These are phyloP conservation scores for Anethum foeniculum DNA, from an alignment of 140 eudicot species.

Conservation along the genomic window DNA sequence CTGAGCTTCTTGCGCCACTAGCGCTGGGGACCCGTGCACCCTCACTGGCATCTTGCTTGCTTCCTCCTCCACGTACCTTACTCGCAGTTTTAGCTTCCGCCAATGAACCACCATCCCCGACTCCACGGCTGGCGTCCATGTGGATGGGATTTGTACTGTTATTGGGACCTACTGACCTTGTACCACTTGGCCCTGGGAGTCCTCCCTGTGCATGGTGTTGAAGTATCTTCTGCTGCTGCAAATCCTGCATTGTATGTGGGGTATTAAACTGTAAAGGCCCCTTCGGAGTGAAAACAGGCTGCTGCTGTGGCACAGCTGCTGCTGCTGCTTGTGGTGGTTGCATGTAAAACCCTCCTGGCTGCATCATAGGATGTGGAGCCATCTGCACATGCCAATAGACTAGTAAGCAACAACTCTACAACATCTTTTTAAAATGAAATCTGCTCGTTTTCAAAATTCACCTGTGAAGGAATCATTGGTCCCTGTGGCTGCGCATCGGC, in stretches of 20 bases:
- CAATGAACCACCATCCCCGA: conserved; percentile 30
- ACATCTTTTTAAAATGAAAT: neutral
- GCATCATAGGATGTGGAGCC: conserved; percentile 67
- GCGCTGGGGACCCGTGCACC: conserved; percentile 31
- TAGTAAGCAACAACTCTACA: neutral
- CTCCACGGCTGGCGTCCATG: conserved; percentile 26
- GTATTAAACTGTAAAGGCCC: conserved; percentile 41
- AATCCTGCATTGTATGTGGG: conserved; percentile 34
- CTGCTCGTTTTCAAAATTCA: conserved; percentile 8
- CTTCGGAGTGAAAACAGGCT: conserved; percentile 37
- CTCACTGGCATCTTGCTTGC: conserved; percentile 39
- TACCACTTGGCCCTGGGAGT: conserved; percentile 43
- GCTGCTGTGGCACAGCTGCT: conserved; percentile 53
- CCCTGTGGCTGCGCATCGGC: conserved; percentile 91
- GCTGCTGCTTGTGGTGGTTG: conserved; percentile 62
- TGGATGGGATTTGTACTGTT: conserved; percentile 33
- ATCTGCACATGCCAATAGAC: conserved; percentile 37
- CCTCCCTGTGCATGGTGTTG: conserved; percentile 38
- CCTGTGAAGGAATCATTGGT: conserved; percentile 65
- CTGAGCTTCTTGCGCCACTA: conserved; percentile 42
- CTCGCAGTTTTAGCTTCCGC: conserved; percentile 27
- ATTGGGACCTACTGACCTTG: conserved; percentile 33
- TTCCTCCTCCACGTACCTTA: conserved; percentile 39
- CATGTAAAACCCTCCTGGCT: conserved; percentile 75
- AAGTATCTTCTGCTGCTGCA: conserved; percentile 32